Evolutionary conservation across 2,329 filamentous ascomycete species (phyloP).

Genomic region (Nemania sp.): DNA sequence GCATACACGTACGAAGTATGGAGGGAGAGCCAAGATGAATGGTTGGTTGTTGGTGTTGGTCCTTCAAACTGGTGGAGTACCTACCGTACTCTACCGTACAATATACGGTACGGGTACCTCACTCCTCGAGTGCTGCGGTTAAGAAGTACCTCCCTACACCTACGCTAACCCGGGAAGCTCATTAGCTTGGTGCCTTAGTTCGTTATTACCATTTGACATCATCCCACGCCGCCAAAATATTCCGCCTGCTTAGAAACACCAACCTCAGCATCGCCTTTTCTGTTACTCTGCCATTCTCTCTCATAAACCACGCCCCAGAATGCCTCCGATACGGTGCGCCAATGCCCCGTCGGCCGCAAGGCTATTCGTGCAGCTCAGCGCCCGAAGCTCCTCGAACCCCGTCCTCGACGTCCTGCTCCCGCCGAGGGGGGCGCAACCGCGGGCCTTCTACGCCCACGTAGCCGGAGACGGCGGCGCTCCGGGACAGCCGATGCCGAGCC

Average conservation of each 20-base stretch:
- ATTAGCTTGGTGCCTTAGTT: neutral
- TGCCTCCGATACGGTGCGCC: conserved; percentile 43
- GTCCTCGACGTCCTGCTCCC: conserved; percentile 45
- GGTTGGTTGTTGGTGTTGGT: too few species aligned
- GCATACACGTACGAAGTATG: too few species aligned
- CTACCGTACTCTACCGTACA: too few species aligned
- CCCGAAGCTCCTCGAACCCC: conserved; percentile 30
- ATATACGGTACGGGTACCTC: too few species aligned
- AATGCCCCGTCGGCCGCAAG: conserved; percentile 42
- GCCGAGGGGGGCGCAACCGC: conserved; percentile 28
- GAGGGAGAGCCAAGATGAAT: too few species aligned
- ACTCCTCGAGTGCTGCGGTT: too few species aligned
- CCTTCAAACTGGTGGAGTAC: too few species aligned
- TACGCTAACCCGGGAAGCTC: neutral
- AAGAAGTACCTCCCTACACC: too few species aligned
- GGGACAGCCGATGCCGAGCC: conserved; percentile 12
- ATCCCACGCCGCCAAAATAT: conserved; percentile 33
- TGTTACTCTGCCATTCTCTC: neutral
- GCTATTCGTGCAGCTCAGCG: conserved; percentile 41
- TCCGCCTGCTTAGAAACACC: conserved; percentile 33
- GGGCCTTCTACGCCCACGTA: conserved; percentile 40
- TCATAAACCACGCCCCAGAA: neutral
- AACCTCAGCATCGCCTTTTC: neutral
- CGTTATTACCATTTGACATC: conserved; percentile 33
- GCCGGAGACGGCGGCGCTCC: neutral